A percentile compares a stretch with the other conserved stretches of the same genome.
These are phyloP conservation scores for Collybiopsis luxurians DNA, from an alignment of 768 basidiomycete genomes.

Conservation along the genomic window DNA sequence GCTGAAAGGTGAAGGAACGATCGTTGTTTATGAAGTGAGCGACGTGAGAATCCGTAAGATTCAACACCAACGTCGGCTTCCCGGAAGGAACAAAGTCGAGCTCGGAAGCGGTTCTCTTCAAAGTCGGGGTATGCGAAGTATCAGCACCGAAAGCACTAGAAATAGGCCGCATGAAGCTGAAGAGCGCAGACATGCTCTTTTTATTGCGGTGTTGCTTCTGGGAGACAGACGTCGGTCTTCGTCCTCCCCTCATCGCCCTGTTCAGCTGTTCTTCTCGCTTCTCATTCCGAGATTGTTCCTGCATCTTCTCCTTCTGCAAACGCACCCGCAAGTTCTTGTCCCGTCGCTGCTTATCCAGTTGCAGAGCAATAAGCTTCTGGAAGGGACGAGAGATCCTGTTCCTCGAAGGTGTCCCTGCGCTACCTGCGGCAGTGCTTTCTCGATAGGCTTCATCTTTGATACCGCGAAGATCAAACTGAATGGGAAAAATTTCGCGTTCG, in stretches of 20 bases:
- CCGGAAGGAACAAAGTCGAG: slow-evolving; percentile 71
- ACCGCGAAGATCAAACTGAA: slow-evolving; percentile 68
- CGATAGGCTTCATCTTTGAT: slow-evolving; percentile 76
- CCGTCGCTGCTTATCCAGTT: slow-evolving; percentile 81
- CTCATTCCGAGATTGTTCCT: slow-evolving; percentile 71
- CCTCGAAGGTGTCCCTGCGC: slow-evolving; percentile 45
- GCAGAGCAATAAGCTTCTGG: slow-evolving; percentile 55
- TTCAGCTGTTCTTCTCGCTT: slow-evolving; percentile 74
- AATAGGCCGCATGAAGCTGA: slow-evolving; percentile 86
- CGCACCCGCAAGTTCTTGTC: slow-evolving; percentile 69
- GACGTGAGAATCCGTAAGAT: slow-evolving; percentile 68
- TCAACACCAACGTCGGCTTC: slow-evolving; percentile 75
- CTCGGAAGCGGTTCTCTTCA: slow-evolving; percentile 65
- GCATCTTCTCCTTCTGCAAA: slow-evolving; percentile 70
- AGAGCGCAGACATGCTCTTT: slow-evolving; percentile 84
- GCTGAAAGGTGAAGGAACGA: slow-evolving; percentile 77
- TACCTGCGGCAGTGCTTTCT: slow-evolving; percentile 50
- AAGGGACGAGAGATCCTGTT: slow-evolving; percentile 59
- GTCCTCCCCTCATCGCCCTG: slow-evolving; percentile 62
- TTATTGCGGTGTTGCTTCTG: slow-evolving; percentile 82
- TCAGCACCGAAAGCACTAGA: slow-evolving; percentile 82
- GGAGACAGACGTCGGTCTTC: slow-evolving; percentile 43
- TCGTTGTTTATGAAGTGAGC: slow-evolving; percentile 75
- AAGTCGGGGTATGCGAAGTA: slow-evolving; percentile 35
- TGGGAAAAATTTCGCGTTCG: slow-evolving; percentile 58